These are phyloP conservation scores for Theobroma grandiflorum DNA, from an alignment of 441 rosid genomes.

Conservation along the genomic window DNA sequence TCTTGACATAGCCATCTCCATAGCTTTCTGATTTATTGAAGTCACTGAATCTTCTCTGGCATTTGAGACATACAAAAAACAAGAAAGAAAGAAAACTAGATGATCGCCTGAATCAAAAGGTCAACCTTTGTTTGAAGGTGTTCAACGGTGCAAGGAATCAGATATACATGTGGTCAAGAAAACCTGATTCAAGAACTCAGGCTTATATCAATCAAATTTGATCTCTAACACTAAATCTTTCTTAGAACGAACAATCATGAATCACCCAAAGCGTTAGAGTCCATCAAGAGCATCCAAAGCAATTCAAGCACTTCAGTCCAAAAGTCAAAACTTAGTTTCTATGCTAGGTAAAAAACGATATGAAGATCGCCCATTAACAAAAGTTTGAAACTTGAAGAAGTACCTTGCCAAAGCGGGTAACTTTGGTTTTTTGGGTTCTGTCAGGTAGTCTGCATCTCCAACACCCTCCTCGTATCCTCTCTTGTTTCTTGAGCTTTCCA, in stretches of 20 bases:
- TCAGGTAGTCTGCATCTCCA: constrained; percentile 58
- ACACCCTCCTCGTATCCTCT: constrained; percentile 64
- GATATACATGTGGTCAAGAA: neutral
- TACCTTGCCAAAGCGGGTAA: constrained; percentile 93
- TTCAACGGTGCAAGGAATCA: neutral
- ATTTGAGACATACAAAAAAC: no score
- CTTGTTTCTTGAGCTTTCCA: constrained; percentile 80
- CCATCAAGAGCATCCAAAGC: no score
- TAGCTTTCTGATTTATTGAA: neutral
- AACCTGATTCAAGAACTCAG: neutral
- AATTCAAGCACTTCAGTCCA: constrained; percentile 4
- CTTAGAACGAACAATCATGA: neutral
- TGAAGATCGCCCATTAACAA: constrained; percentile 2
- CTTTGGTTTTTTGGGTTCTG: constrained; percentile 77
- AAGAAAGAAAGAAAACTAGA: neutral
- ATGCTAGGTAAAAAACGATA: neutral
- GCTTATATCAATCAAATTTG: neutral
- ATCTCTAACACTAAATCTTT: neutral
- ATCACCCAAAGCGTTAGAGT: no score
- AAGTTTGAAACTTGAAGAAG: constrained; percentile 27
- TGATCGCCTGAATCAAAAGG: neutral
- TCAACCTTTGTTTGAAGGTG: constrained; percentile 4
- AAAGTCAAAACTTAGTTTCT: neutral
- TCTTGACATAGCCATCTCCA: neutral
- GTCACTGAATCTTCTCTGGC: neutral